Base-by-base conservation (phyloP, 2,329 filamentous ascomycete species). In the Chalaropsis thielavioides region DNA sequence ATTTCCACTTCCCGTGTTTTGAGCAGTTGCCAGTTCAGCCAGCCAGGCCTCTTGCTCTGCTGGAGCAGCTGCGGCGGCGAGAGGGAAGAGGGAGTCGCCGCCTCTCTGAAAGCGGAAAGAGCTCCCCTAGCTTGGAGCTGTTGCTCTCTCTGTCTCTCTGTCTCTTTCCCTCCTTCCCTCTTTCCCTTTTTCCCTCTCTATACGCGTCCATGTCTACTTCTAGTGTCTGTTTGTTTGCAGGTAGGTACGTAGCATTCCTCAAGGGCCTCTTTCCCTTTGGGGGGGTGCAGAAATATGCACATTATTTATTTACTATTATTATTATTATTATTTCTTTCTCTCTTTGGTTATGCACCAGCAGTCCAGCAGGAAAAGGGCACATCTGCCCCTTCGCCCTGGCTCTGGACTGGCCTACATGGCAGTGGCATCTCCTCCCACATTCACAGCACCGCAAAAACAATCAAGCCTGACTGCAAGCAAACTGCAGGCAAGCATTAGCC, bases 61-160 rank as follows among this genome's bases (percentile, higher is more conserved):
- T 31, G 31, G 31, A 6, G 31, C 31, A 31, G 31, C 31, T 31
- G 31, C 31, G 31, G 31, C 31, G 31, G 31, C 31, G 31, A 31
- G 31, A 31, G 31, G 31, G 31, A 31, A 31, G 31, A 19, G 3
- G 46, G 11, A 24, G 15, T 27, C 24, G 51, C 27, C 51, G 51
- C 51, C 51, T 56, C 27, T 56, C 51, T 56, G 51, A 31, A 56
- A 56, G 51, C 51, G 51, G 51, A 15, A 56, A 24, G 51, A 24
- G 24, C 51, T 27, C 27, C 51, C 51, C 51, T 56, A 56, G 10
- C 51, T 56, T 17, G 15, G 11, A 11, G 8, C 19, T 24, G 31
- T 31, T 31, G 31, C 31, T 31, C 31, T n/a, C n/a, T n/a, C n/a
- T n/a, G n/a, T n/a, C n/a, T n/a, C n/a, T n/a, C n/a, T n/a, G n/a